These are phyloP conservation scores for Pisolithus sp. DNA, from an alignment of 768 basidiomycete species.

Conservation along the genomic window DNA sequence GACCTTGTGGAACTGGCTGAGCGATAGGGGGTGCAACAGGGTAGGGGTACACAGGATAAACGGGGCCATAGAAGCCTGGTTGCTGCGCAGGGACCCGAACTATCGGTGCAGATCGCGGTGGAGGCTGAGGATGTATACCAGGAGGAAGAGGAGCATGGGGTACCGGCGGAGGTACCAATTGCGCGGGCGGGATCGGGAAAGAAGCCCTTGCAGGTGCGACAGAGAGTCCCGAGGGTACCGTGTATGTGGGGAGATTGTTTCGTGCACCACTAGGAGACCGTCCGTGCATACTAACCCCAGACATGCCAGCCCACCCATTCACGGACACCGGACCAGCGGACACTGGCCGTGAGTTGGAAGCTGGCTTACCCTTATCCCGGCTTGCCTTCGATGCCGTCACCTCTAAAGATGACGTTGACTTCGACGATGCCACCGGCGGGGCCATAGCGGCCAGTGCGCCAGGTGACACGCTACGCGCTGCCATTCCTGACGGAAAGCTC, in stretches of 20 bases:
- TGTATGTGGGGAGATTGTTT: neutral
- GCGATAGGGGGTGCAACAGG: neutral
- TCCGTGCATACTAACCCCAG: neutral
- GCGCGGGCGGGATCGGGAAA: neutral
- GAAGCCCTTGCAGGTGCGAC: neutral
- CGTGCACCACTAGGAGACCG: neutral
- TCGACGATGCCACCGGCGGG: neutral
- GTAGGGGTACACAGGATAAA: neutral
- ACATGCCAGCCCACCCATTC: neutral
- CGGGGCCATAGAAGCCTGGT: neutral
- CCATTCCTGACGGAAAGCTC: neutral
- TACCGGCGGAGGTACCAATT: neutral
- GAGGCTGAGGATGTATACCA: neutral
- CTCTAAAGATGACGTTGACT: neutral
- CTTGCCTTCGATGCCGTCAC: neutral
- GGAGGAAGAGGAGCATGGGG: neutral
- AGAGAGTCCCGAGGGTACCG: neutral
- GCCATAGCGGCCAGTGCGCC: neutral
- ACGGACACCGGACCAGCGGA: neutral
- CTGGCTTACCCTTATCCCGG: neutral
- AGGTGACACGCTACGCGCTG: neutral
- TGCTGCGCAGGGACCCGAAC: neutral
- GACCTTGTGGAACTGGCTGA: neutral
- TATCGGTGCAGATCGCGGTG: neutral
- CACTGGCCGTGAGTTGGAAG: neutral